These are phyloP conservation scores for Cladosporium sp. DNA, from an alignment of 2,329 filamentous ascomycete genomes.

Conservation along the genomic window DNA sequence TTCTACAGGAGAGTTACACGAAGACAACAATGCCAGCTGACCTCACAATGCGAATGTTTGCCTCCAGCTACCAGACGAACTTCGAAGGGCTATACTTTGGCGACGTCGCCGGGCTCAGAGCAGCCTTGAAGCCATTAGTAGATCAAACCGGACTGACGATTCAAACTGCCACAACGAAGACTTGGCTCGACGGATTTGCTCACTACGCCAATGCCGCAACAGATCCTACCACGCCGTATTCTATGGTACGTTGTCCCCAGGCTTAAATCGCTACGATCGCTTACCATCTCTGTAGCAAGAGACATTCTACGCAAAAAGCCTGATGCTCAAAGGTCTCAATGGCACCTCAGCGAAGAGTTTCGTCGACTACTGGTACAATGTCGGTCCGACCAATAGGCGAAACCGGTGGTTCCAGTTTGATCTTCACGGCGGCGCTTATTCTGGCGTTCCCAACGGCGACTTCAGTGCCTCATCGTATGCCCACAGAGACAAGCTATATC, in stretches of 20 bases:
- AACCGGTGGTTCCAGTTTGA: slow-evolving; percentile 17
- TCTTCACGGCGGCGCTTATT: slow-evolving; percentile 13
- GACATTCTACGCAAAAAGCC: slow-evolving; percentile 16
- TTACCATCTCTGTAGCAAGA: slow-evolving; percentile 16
- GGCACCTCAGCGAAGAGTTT: slow-evolving; percentile 14
- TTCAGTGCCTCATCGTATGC: slow-evolving; percentile 14
- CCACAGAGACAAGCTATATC: slow-evolving; percentile 16
- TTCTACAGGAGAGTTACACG: slow-evolving; percentile 14
- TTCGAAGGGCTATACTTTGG: slow-evolving; percentile 15
- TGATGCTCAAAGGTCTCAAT: slow-evolving; percentile 15
- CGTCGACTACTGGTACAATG: slow-evolving; percentile 15
- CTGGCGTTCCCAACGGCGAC: slow-evolving; percentile 16
- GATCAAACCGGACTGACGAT: slow-evolving; percentile 6
- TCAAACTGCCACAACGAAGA: slow-evolving; percentile 2
- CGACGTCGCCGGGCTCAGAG: slow-evolving; percentile 9
- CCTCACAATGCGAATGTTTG: slow-evolving; percentile 16
- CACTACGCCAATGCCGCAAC: slow-evolving; percentile 9
- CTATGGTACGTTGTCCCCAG: slow-evolving; percentile 1
- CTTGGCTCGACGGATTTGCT: slow-evolving; percentile 6
- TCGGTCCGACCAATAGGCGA: slow-evolving; percentile 10
- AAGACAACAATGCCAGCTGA: slow-evolving; percentile 14
- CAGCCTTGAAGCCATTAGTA: slow-evolving; percentile 12
- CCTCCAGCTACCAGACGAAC: not conserved
- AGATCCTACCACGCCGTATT: slow-evolving; percentile 11
- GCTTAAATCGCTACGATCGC: not conserved